Base-by-base conservation (phyloP, 441 rosid genomes). In the Heliophila coronopifolia region DNA sequence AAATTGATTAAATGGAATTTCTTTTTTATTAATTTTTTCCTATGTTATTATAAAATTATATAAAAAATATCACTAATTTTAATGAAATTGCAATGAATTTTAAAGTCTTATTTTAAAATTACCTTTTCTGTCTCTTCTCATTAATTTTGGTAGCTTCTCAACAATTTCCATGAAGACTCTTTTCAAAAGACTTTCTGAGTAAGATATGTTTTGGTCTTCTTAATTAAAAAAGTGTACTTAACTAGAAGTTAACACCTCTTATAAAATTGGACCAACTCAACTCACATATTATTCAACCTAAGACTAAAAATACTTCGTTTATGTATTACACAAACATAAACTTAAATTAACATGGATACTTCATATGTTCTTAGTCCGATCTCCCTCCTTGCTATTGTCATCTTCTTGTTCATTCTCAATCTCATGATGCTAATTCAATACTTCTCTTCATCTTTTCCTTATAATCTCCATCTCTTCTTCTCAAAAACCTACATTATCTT, bases 361-460 rank as follows among this genome's bases (percentile, higher is more conserved):
- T 28, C 63, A 4, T 42, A 32, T 22, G 34, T 56, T 61, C 59
- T 64, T 64, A 61, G 67, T 13, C 59, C 67, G 49, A 36, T 67
- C 24, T 15, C 50, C 43, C 63, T 67, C 23, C 41, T 67, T 24
- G 50, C 54, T 63, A 50, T 67, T 49, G 66, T 26, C 19, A 35
- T 14, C 18, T 31, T 61, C 42, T 55, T 67, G 53, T 54, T 56
- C 48, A 41, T 65, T 48, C 25, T 73, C 26, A 51, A 69, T 11
- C 57, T 32, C 41, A 35, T 58, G 34, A 50, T 66, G 53, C 35
- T 62, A 46, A 34, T 78, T 3, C 66, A 50, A 18, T 69, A 74
- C 5, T 47, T 67, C 33, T 69, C 50, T 35, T 64, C 59, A 0
- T 51, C 23, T 26, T 60, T 70, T 43, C 36, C 55, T 15, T 54